Base-by-base conservation (phyloP, 225 moss, liverwort and hornwort species). In the Asterella californica region DNA sequence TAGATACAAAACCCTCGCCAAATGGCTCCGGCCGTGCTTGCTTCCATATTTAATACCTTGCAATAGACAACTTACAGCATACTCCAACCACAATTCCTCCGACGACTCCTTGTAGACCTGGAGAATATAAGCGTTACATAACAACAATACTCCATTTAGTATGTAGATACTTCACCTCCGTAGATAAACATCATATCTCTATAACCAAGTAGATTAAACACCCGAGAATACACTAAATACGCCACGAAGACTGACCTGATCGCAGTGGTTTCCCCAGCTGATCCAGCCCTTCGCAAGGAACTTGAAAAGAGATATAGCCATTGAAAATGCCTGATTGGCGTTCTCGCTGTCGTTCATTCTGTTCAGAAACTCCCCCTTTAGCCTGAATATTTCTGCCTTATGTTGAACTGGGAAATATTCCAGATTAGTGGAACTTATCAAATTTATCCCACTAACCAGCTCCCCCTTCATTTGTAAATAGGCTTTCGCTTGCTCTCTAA, bases 181-280 rank as follows among this genome's bases (percentile, higher is more conserved):
- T 62, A 62, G 32, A 29, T 11, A 63, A 37, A 37, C 19, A 42
- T 42, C 22, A 21, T 6, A 70, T 38, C 0, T 29, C n/a, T 42
- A 70, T 21, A n/a, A 25, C n/a, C 61, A 61, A 25, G 61, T 18
- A 78, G 34, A 19, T 24, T 38, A n/a, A 64, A 64, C 12, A 24
- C 19, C 68, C 19, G 68, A 32, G 10, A 12, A 36, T 18, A 48
- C 72, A 47, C 8, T 70, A 36, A 47, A 21, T 70, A 36, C 62
- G 83, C 70, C 75, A 67, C 10, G 46, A 12, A 18, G 15, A 72
- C 71, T 30, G 42, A 99, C 99, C 95, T 99, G 93, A 81, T 99
- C 99, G 81, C 99, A 99, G 72, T 95, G 95, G 81, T 93, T 99
- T 70, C 99, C 99, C 99, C 99, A 99, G 79, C 99, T 99, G 81